Evolutionary conservation across 768 basidiomycete species (phyloP), one percentile per base, ranked within the genome.

Genomic region (Lactifluus volemus): DNA sequence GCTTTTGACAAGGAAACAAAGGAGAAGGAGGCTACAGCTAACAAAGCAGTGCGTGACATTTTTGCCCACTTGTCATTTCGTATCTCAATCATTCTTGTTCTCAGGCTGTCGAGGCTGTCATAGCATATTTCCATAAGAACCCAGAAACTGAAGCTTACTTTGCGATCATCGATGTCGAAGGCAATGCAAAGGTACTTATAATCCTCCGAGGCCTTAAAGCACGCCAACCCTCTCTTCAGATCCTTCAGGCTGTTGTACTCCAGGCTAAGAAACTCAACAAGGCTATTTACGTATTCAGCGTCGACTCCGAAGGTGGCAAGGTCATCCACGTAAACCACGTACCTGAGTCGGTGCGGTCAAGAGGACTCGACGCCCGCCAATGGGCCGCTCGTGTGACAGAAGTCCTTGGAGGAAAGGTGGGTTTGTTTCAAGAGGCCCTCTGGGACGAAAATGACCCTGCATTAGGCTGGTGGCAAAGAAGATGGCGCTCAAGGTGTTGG

Each of bases 401-500:
- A 39, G 73, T 94, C 9, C 67, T 98, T 10, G 94, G 95, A 29
- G 97, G 97, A 47, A 98, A 96, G 84, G 93, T 92, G 67, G 67
- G 76, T 68, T 3, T 1, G 17, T 29, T 53, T 10, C 9, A 5
- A 11, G 2, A 19, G 30, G 15, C n/a, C 9, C 3, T 34, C 10
- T 47, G 29, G 12, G 6, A 49, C 21, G 41, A 49, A 5, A 41
- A 15, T 54, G 8, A 50, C 10, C 21, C 54, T 54, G 49, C 9
- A 36, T 49, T 59, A 94, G 92, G 92, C 92, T 54, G 97, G 97
- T 57, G 97, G 97, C 14, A 98, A 95, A 73, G 92, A 92, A 61
- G 97, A 98, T 41, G 81, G 83, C 58, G 88, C 89, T 2, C 92
- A 95, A 69, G 97, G 97, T 29, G 84, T 96, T 14, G 97, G 97